Evolutionary conservation across 352 stramenopile genomes (phyloP), one percentile per base, ranked within the genome.

Genomic region (Phytopythium cucurbitacearum): DNA sequence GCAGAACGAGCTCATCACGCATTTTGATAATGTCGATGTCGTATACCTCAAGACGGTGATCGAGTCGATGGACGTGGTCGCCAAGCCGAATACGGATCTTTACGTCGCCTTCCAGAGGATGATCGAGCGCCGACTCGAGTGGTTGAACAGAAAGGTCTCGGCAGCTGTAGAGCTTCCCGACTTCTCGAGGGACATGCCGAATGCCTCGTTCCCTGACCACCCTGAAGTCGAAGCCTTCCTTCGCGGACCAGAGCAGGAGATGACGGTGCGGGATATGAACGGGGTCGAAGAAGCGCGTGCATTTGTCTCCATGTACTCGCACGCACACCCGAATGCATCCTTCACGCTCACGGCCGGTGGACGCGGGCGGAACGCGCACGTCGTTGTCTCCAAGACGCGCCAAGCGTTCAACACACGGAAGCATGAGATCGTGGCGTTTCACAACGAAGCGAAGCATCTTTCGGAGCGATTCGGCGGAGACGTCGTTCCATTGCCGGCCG

Each of bases 321-420:
- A 37, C 37, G 3, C 33, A n/a, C 39, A 3, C 13, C 33, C 44
- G 0, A 50, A 54, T 36, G 46, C 50, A 35, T 44, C 50, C 3
- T 64, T 64, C 28, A 41, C 36, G 10, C n/a, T 67, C 35, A 38
- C 13, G 43, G 50, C 56, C 13, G 59, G 51, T 49, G 59, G 59
- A 34, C 55, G 6, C 15, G 48, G 48, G 10, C 53, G 54, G 0
- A 40, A 62, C 16, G 53, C 54, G 37, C 56, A 56, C 42, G 59
- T 62, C 15, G 51, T 52, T 28, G 62, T 62, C 40, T 59, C 48
- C 16, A 66, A 62, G 45, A 62, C 54, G 3, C 59, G 49, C 8
- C 37, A 48, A 16, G 33, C 40, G 13, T 49, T 32, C 21, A 39
- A 62, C 32, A 5, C 40, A 11, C 47, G 53, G 6, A 53, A 56